Percentiles rank a stretch among this genome's conserved stretches.
Evolutionary conservation across 2,329 filamentous ascomycete genomes (phyloP).

Genomic region (Fusarium nelsonii): DNA sequence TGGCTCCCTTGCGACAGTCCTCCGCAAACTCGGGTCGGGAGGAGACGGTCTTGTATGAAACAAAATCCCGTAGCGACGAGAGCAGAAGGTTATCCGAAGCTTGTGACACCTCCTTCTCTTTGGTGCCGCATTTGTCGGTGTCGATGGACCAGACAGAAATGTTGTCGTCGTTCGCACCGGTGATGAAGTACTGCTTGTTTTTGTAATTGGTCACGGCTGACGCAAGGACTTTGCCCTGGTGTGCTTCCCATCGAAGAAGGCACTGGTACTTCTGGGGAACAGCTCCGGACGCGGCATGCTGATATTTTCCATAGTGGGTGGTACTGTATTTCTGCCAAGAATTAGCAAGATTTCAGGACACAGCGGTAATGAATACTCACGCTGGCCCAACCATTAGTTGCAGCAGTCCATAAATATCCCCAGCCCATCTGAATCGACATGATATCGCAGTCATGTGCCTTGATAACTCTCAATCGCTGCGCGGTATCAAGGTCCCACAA

Average conservation of each 20-base stretch:
- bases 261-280: conserved; percentile 87
- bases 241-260: conserved; percentile 82
- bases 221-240: conserved; percentile 87
- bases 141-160: conserved; percentile 89
- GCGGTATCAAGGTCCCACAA: conserved; percentile 97
- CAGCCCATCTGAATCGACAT: conserved; percentile 88
- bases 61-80: conserved; percentile 83
- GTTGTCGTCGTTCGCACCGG: conserved; percentile 91
- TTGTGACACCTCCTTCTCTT: conserved; percentile 56
- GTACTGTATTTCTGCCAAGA: conserved; percentile 71
- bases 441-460: conserved; percentile 82
- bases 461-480: conserved; percentile 89
- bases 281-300: conserved; percentile 60
- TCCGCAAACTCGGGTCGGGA: conserved; percentile 87
- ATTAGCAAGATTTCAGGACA: not conserved
- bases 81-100: conserved; percentile 67
- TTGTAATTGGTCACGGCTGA: conserved; percentile 80
- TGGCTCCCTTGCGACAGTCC: conserved; percentile 92
- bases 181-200: conserved; percentile 86
- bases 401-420: conserved; percentile 87
- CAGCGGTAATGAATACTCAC: conserved; percentile 62
- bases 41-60: conserved; percentile 92
- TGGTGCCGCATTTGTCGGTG: conserved; percentile 51
- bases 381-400: conserved; percentile 87
- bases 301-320: conserved; percentile 71